These are phyloP conservation scores for Stenocarpella maydis DNA, from an alignment of 2,329 filamentous ascomycete genomes.

Conservation along the genomic window DNA sequence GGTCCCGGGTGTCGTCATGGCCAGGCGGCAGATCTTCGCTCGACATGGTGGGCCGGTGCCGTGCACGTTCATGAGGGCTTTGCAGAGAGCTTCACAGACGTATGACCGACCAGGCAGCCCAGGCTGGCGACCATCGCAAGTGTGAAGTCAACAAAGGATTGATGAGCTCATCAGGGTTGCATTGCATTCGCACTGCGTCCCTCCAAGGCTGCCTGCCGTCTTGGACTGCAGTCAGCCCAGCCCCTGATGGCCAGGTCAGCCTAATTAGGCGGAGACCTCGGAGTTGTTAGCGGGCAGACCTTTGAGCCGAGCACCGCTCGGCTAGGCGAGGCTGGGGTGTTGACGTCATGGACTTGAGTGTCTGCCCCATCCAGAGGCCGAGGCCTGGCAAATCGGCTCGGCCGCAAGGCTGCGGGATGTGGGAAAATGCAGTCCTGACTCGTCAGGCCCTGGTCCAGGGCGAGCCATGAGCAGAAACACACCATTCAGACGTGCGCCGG, in stretches of 20 bases:
- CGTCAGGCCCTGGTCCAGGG: not conserved
- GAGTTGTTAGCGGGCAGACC: conserved; percentile 38
- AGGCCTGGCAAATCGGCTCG: not conserved
- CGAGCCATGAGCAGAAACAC: not conserved
- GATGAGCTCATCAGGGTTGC: not conserved
- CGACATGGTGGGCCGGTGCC: conserved; percentile 35
- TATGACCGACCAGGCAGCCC: not conserved
- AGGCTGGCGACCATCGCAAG: not conserved
- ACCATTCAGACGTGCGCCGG: not conserved
- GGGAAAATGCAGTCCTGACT: not conserved
- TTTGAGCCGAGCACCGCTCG: conserved; percentile 39
- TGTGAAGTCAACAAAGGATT: not conserved
- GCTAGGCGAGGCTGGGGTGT: not conserved
- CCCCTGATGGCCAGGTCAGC: not conserved
- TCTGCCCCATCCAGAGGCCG: not conserved
- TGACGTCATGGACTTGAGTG: conserved; percentile 23
- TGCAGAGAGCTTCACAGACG: not conserved
- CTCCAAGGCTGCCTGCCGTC: not conserved
- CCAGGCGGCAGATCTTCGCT: conserved; percentile 32
- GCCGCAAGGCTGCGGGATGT: not conserved
- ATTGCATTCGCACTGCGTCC: not conserved
- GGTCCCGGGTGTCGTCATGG: conserved; percentile 31
- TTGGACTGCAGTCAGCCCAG: not conserved
- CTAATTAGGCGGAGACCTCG: conserved; percentile 26
- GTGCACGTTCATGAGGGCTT: not conserved